Evolutionary conservation across 345 rosid species (phyloP).

Genomic region (Excoecaria cochinchinensis): DNA sequence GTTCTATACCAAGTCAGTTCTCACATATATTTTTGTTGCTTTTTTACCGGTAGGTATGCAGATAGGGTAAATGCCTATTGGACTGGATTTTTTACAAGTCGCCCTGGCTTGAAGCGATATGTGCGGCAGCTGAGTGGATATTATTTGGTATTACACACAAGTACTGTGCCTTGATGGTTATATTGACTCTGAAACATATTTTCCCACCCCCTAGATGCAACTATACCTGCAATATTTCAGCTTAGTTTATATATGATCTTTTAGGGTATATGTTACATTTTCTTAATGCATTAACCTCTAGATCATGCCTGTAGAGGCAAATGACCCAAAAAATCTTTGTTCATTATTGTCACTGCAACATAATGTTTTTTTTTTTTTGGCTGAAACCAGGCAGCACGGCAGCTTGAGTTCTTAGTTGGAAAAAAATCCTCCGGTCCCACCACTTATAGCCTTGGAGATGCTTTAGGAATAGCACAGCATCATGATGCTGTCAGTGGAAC

Average conservation of each 20-base stretch:
- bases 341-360: background rate
- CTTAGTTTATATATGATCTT: background rate
- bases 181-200: constrained; percentile 1
- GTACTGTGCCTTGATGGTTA: constrained; percentile 3
- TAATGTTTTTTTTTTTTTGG: background rate
- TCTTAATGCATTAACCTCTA: no score
- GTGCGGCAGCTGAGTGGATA: constrained; percentile 79
- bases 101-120: constrained; percentile 73
- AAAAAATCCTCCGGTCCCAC: constrained; percentile 47
- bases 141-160: constrained; percentile 59
- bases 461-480: constrained; percentile 77
- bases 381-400: constrained; percentile 64
- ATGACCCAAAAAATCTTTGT: background rate
- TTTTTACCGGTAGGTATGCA: constrained; percentile 58
- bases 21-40: constrained; percentile 13
- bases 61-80: constrained; percentile 62
- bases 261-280: no score
- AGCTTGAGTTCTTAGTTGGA: constrained; percentile 80
- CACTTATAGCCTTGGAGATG: constrained; percentile 65
- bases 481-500: constrained; percentile 90
- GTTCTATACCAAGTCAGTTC: background rate
- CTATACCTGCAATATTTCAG: background rate
- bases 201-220: background rate
- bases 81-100: constrained; percentile 90
- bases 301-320: no score